Base-by-base conservation (phyloP, 441 rosid genomes). In the Bocquillonia castaneifolia region DNA sequence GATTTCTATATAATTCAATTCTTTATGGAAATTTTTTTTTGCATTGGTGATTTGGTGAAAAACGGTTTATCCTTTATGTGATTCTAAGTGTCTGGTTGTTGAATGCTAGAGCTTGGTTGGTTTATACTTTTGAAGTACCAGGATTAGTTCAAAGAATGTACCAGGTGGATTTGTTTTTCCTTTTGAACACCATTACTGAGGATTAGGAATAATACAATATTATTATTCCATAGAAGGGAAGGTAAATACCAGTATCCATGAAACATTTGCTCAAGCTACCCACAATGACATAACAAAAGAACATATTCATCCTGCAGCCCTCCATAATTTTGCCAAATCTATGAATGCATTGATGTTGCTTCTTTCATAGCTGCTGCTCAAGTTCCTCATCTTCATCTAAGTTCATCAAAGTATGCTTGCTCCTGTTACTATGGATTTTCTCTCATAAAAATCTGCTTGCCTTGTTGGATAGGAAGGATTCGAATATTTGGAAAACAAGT, bases 381-480 rank as follows among this genome's bases (percentile, higher is more conserved):
- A 14, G 2, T 60, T 42, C 47, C 15, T 42, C 12, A n/a, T 42
- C 2, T 13, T 12, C 2, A 18, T 63, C 36, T 4, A 60, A 14
- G 10, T 55, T 47, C 10, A 40, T 37, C 32, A 26, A 18, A 15
- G 9, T 57, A 0, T 56, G 23, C 26, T 0, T 25, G 0, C 56
- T 50, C 34, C 13, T 10, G 32, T 9, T 61, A 45, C 68, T 64
- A 47, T 58, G 50, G 37, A 64, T 59, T 52, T 29, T 59, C 48
- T 45, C 45, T 39, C 28, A 47, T 34, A n/a, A 48, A 34, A 28
- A 22, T 29, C 65, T 78, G 68, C 40, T 40, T 55, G 47, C 54
- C 23, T 63, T 58, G 51, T 65, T 50, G 70, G 40, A 59, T 74
- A 82, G 85, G 81, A 79, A 55, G 57, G 70, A 53, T 48, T 73